These are phyloP conservation scores for Sonneratia alba DNA, from an alignment of 345 rosid genomes.

Conservation along the genomic window DNA sequence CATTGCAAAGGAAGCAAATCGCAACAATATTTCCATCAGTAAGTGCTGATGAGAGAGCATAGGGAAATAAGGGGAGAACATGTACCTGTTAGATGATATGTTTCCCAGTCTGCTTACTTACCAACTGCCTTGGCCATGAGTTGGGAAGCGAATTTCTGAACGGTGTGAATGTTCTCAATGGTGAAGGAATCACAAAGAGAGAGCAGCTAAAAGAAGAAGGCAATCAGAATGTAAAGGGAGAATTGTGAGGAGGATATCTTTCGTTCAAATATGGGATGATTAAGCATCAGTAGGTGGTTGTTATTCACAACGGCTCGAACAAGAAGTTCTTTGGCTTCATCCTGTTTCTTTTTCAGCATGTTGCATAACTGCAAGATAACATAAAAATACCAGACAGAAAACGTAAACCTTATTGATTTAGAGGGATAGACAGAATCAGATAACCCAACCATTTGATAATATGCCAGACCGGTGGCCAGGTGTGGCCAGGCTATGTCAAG, in stretches of 20 bases:
- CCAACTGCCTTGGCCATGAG: slow-evolving; percentile 26
- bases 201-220: background rate
- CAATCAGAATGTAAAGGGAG: slow-evolving; percentile 1
- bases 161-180: slow-evolving; percentile 42
- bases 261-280: slow-evolving; percentile 64
- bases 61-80: background rate
- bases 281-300: slow-evolving; percentile 70
- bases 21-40: background rate
- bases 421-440: background rate
- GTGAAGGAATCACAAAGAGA: slow-evolving; percentile 34
- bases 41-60: background rate
- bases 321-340: slow-evolving; percentile 74
- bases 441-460: background rate
- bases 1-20: background rate
- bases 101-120: slow-evolving; percentile 2
- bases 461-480: background rate
- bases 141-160: slow-evolving; percentile 48
- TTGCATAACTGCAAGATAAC: slow-evolving; percentile 49
- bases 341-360: slow-evolving; percentile 73
- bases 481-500: background rate
- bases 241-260: slow-evolving; percentile 64
- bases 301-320: slow-evolving; percentile 79
- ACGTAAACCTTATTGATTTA: background rate
- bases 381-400: background rate
- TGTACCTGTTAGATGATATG: background rate